These are phyloP conservation scores for Aspergillus versicolor DNA, from an alignment of 2,329 filamentous ascomycete species.

Conservation along the genomic window DNA sequence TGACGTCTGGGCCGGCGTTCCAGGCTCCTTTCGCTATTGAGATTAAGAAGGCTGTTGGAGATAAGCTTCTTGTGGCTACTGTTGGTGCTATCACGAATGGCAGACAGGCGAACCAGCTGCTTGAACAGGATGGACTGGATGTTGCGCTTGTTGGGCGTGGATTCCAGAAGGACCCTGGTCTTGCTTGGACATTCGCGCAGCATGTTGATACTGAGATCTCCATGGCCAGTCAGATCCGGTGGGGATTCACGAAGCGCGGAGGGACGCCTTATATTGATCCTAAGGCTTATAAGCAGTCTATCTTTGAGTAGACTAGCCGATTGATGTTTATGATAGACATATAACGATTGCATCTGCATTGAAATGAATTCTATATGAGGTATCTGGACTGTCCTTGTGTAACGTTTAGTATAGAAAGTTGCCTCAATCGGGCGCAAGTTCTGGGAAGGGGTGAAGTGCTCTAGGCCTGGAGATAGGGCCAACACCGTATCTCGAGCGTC, in stretches of 20 bases:
- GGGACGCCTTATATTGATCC: conserved; percentile 22
- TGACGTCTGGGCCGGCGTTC: conserved; percentile 60
- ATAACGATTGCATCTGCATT: too few species aligned
- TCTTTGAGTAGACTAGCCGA: conserved; percentile 17
- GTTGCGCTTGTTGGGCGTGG: conserved; percentile 71
- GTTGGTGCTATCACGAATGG: conserved; percentile 74
- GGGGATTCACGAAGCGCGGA: conserved; percentile 47
- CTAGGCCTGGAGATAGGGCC: too few species aligned
- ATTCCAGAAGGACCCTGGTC: conserved; percentile 79
- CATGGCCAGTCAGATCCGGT: conserved; percentile 71
- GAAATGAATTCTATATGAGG: too few species aligned
- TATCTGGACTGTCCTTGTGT: too few species aligned
- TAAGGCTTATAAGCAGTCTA: conserved; percentile 19
- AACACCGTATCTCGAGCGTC: too few species aligned
- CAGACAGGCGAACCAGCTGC: conserved; percentile 64
- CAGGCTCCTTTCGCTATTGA: conserved; percentile 71
- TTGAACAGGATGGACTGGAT: conserved; percentile 59
- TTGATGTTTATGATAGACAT: too few species aligned
- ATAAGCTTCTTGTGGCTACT: conserved; percentile 66
- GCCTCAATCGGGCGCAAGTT: too few species aligned
- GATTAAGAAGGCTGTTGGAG: conserved; percentile 73
- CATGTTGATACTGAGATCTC: conserved; percentile 69
- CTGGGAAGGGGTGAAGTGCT: too few species aligned
- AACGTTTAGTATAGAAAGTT: too few species aligned
- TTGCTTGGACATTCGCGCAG: conserved; percentile 71